A percentile compares a stretch with the other conserved stretches of the same genome.
phyloP scores from a whole-genome alignment of 805 yeast genomes.

The Suhomyces vadensis region DNA sequence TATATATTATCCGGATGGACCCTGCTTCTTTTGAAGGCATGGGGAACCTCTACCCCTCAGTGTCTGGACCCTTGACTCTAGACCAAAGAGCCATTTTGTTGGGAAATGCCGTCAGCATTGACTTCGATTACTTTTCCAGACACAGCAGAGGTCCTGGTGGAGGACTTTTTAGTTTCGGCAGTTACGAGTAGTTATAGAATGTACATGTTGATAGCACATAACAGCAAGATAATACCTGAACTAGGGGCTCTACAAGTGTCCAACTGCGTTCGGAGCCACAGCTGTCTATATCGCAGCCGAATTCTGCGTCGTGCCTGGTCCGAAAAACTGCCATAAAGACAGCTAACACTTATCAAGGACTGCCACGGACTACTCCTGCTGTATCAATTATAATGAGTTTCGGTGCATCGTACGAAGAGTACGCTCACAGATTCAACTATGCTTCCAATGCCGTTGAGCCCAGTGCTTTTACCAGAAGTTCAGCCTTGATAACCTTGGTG shows the following conservation, averaged over 20 bases:
- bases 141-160: conserved; percentile 62
- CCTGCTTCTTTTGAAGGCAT: conserved; percentile 64
- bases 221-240: neutral
- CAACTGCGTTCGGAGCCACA: too few species aligned
- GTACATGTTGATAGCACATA: neutral
- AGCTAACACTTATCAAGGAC: neutral
- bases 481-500: conserved; percentile 22
- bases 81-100: conserved; percentile 85
- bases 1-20: conserved; percentile 83
- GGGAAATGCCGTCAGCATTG: conserved; percentile 88
- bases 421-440: conserved; percentile 19
- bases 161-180: conserved; percentile 43
- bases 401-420: conserved; percentile 32
- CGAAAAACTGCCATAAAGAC: conserved; percentile 1
- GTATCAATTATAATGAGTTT: conserved; percentile 13
- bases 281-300: too few species aligned
- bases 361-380: neutral
- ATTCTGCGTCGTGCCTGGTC: neutral
- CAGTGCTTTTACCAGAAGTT: conserved; percentile 16
- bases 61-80: conserved; percentile 57
- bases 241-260: neutral
- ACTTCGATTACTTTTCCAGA: conserved; percentile 95
- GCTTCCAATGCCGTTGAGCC: conserved; percentile 26
- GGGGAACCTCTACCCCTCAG: conserved; percentile 50
- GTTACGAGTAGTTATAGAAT: conserved; percentile 19